Conservation (phyloP, 352 stramenopile species). For the Globisporangium cystogenes region DNA sequence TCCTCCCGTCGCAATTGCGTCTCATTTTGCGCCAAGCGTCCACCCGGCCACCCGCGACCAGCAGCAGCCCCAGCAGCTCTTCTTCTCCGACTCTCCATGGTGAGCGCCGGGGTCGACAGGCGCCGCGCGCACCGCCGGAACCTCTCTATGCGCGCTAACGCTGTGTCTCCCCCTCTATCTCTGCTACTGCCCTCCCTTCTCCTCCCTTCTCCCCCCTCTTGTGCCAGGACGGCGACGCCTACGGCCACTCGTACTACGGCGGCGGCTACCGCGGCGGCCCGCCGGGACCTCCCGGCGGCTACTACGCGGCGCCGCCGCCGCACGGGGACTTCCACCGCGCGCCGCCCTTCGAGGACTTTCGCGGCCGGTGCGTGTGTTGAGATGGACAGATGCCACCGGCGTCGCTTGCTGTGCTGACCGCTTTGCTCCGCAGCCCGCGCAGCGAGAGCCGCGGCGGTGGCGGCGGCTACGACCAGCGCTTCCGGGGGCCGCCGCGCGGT, state of each 20-base stretch:
- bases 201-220: background rate
- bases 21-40: background rate
- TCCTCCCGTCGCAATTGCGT: too few relatives aligned
- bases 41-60: background rate
- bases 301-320: background rate
- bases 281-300: background rate
- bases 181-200: background rate
- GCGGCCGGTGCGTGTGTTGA: background rate
- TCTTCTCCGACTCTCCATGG: background rate
- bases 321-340: background rate
- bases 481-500: constrained; percentile 14
- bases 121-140: too few relatives aligned
- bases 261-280: constrained; percentile 1
- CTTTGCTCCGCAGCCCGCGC: constrained; percentile 7
- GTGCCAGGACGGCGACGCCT: background rate
- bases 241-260: background rate
- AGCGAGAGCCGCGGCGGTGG: constrained; percentile 20
- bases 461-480: constrained; percentile 16
- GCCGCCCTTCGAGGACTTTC: background rate
- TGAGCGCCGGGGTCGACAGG: too few relatives aligned
- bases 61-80: background rate
- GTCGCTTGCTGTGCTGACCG: too few relatives aligned
- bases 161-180: background rate
- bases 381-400: too few relatives aligned
- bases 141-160: background rate